Evolutionary conservation across 2,329 filamentous ascomycete species (phyloP).

Genomic region (Fusarium sp.): DNA sequence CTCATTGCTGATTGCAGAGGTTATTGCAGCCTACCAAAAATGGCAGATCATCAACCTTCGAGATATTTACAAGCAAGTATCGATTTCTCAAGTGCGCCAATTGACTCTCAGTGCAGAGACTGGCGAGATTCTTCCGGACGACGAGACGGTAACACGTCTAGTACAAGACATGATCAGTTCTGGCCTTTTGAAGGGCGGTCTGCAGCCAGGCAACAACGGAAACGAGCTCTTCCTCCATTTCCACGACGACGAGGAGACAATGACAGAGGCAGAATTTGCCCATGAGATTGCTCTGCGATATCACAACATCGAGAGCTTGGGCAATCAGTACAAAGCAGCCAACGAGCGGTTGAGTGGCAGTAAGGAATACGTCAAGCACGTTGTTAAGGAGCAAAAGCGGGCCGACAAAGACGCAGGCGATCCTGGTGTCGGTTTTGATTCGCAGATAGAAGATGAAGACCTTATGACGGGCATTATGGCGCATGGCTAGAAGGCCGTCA

Average conservation of each 20-base stretch:
- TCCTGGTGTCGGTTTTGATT: slow-evolving; percentile 56
- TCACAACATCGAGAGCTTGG: slow-evolving; percentile 57
- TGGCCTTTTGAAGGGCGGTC: slow-evolving; percentile 63
- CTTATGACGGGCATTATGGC: slow-evolving; percentile 63
- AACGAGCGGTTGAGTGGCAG: slow-evolving; percentile 66
- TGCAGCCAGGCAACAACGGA: slow-evolving; percentile 59
- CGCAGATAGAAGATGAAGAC: slow-evolving; percentile 68
- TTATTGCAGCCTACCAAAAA: slow-evolving; percentile 76
- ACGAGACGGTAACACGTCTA: slow-evolving; percentile 59
- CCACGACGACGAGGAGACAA: slow-evolving; percentile 52
- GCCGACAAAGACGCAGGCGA: slow-evolving; percentile 56
- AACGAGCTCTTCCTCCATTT: slow-evolving; percentile 64
- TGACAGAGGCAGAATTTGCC: slow-evolving; percentile 64
- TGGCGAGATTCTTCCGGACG: slow-evolving; percentile 55
- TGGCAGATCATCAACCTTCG: slow-evolving; percentile 80
- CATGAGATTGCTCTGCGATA: slow-evolving; percentile 57
- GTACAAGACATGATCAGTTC: slow-evolving; percentile 66
- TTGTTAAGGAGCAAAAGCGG: slow-evolving; percentile 59
- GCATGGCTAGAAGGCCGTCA: slow-evolving; percentile 16
- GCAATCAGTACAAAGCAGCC: slow-evolving; percentile 61
- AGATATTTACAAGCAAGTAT: slow-evolving; percentile 73
- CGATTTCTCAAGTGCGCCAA: slow-evolving; percentile 63
- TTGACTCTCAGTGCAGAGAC: slow-evolving; percentile 66
- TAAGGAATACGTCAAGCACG: slow-evolving; percentile 65
- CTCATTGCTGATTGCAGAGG: slow-evolving; percentile 73